A percentile compares a stretch with the other conserved stretches of the same genome.
Conservation (phyloP, 805 yeast genomes). For the Candida silvicultrix region DNA sequence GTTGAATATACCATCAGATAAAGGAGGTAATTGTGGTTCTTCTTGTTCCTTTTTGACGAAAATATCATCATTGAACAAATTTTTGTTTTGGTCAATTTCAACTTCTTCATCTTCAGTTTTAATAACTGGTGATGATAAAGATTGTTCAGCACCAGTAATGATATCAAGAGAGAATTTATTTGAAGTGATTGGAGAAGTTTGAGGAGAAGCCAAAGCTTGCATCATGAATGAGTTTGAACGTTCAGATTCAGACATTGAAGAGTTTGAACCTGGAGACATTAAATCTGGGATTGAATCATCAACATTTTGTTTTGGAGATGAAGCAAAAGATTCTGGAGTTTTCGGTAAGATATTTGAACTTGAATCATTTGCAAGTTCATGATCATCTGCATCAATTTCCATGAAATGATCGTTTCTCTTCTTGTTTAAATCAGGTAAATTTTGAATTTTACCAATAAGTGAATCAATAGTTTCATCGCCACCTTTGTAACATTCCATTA, state of each 20-base stretch:
- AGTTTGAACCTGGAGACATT: conserved; percentile 6
- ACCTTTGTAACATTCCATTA: conserved; percentile 11
- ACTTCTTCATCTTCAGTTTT: not conserved
- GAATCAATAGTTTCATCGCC: conserved; percentile 15
- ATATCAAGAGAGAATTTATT: conserved; percentile 22
- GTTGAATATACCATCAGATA: conserved; percentile 3
- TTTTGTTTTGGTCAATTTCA: not conserved
- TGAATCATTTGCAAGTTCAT: not conserved
- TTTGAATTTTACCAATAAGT: conserved; percentile 5
- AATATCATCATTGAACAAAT: not conserved
- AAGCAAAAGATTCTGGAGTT: conserved; percentile 20
- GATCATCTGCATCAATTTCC: conserved; percentile 9
- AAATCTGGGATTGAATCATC: conserved; percentile 13
- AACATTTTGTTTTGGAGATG: conserved; percentile 12
- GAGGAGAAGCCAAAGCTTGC: conserved; percentile 4
- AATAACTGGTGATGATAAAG: not conserved
- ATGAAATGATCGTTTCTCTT: conserved; percentile 15
- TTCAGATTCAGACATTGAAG: conserved; percentile 6
- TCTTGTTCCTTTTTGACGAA: conserved; percentile 10
- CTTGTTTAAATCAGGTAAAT: conserved; percentile 18
- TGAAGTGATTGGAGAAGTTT: conserved; percentile 9
- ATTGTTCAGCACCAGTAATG: conserved; percentile 3
- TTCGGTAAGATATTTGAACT: conserved; percentile 11
- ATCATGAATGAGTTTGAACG: not conserved
- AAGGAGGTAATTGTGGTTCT: not conserved